These are phyloP conservation scores for Diaporthe batatas DNA, from an alignment of 2,329 filamentous ascomycete genomes.

Conservation along the genomic window DNA sequence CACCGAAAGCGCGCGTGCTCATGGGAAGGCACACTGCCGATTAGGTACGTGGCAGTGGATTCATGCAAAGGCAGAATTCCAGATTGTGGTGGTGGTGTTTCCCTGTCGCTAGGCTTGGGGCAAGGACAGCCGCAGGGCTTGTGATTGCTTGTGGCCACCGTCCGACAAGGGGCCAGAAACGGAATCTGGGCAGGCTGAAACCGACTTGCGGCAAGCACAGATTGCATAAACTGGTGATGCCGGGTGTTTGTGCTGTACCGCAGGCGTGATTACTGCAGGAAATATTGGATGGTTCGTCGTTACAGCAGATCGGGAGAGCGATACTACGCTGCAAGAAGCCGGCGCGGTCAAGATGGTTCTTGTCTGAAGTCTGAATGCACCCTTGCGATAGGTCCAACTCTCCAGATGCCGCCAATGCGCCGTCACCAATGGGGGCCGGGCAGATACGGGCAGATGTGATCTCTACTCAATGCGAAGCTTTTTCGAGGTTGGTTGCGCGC, in stretches of 20 bases:
- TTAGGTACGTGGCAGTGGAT: conserved; percentile 4
- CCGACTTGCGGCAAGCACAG: conserved; percentile 40
- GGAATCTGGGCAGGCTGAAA: conserved; percentile 37
- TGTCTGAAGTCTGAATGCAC: background rate
- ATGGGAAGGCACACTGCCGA: conserved; percentile 22
- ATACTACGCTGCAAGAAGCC: conserved; percentile 24
- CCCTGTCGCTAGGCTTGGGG: conserved; percentile 15
- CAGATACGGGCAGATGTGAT: background rate
- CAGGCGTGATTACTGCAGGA: background rate
- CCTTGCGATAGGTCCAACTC: conserved; percentile 21
- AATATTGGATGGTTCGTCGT: conserved; percentile 7
- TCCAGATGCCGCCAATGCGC: background rate
- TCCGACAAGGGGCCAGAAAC: conserved; percentile 37
- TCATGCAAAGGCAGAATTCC: conserved; percentile 33
- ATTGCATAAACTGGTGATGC: conserved; percentile 17
- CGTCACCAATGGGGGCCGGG: background rate
- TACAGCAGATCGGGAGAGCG: conserved; percentile 13
- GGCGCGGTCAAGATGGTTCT: background rate
- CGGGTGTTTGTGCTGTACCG: conserved; percentile 13
- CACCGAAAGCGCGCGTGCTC: conserved; percentile 32
- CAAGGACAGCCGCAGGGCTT: conserved; percentile 16
- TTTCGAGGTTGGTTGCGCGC: conserved; percentile 18
- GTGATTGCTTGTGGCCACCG: conserved; percentile 8
- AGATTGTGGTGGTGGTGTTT: conserved; percentile 19
- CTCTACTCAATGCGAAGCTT: conserved; percentile 2